Percentiles rank a stretch among this genome's conserved stretches.
Conservation (phyloP, 2,329 filamentous ascomycete species). For the Colletotrichum nymphaeae region DNA sequence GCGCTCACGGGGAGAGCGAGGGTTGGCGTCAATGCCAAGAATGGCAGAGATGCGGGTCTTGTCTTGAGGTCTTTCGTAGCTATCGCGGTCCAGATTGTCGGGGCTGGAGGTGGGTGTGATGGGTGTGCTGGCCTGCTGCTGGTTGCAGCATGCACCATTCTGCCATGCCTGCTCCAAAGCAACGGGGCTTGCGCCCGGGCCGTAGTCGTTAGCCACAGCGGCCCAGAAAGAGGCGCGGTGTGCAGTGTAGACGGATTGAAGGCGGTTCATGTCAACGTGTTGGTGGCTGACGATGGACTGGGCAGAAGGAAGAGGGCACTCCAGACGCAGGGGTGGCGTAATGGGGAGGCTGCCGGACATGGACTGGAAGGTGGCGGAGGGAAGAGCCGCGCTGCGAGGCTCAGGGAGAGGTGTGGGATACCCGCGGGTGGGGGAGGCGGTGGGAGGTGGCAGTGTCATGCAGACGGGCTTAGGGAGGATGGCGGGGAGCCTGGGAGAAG, state of each 20-base stretch:
- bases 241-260: constrained; percentile 76
- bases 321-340: constrained; percentile 66
- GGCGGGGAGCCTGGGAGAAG: constrained; percentile 64
- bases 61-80: constrained; percentile 56
- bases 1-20: constrained; percentile 66
- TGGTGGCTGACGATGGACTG: constrained; percentile 47
- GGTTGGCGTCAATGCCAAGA: constrained; percentile 69
- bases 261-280: constrained; percentile 72
- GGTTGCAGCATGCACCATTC: constrained; percentile 55
- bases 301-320: constrained; percentile 63
- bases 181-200: constrained; percentile 68
- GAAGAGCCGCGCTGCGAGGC: constrained; percentile 58
- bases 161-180: constrained; percentile 79
- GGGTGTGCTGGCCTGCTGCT: constrained; percentile 54
- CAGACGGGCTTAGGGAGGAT: constrained; percentile 75
- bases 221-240: constrained; percentile 81
- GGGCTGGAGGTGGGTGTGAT: constrained; percentile 66
- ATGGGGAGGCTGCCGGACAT: constrained; percentile 42
- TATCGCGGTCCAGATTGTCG: constrained; percentile 55
- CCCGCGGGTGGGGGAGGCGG: constrained; percentile 49
- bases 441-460: constrained; percentile 56
- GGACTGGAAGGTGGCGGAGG: constrained; percentile 51
- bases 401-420: constrained; percentile 56
- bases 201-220: constrained; percentile 78
- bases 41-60: constrained; percentile 73